Evolutionary conservation across 371 early-diverging fungal species (phyloP), one percentile per base, ranked within the genome.

Genomic region (Circinella minor): DNA sequence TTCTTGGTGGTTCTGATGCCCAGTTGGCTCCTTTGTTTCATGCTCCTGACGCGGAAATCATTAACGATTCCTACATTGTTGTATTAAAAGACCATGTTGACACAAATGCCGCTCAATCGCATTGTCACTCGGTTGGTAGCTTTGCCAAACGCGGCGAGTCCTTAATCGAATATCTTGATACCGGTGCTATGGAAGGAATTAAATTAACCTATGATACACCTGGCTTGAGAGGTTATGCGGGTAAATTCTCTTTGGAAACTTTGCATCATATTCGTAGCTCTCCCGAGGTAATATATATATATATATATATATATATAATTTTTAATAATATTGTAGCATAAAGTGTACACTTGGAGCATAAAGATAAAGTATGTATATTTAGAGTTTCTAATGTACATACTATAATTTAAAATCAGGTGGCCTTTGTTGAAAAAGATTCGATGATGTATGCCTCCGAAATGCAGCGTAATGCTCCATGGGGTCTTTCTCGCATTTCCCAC

Each of bases 391-490:
- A 55, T 55, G 15, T 11, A 55, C 10, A 4, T 14, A n/a, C n/a
- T 11, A 14, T 20, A 59, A 46, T 60, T 60, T 49, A 55, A 47
- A 36, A 60, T 54, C 71, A 93, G 86, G 92, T 96, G 47, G 97
- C 88, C 20, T 95, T 89, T 72, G 89, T 98, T 61, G 98, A 98
- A 80, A 89, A 86, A 69, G 95, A 97, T 84, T 89, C 92, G 67
- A 79, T 94, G 47, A 91, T 96, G 68, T 90, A 91, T 81, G 84
- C 92, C n/a, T 77, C 73, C 34, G 91, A 90, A 36, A 69, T 86
- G 55, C 91, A 95, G 83, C 81, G 75, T 57, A 82, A 86, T 72
- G 95, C 97, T 36, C 93, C 96, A 14, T 97, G 97, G 97, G 97
- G 96, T 46, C 80, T 96, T 27, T 84, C 94, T 67, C 95, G 97